These are phyloP conservation scores for Falciphora oryzae DNA, from an alignment of 2,329 filamentous ascomycete genomes.

Conservation along the genomic window DNA sequence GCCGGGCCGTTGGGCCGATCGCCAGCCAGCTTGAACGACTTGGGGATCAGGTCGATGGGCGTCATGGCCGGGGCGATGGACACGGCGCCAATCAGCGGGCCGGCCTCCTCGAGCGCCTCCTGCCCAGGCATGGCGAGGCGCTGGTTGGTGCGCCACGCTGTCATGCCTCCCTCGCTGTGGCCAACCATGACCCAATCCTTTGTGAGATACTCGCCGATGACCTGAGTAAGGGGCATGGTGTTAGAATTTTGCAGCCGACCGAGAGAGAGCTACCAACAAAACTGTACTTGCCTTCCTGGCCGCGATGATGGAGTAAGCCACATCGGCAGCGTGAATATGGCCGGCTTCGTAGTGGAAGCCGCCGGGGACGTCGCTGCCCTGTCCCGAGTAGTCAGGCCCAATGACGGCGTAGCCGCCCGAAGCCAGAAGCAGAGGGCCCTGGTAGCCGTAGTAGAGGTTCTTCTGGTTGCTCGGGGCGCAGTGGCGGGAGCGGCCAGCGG, in stretches of 20 bases:
- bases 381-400: conserved; percentile 11
- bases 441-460: conserved; percentile 19
- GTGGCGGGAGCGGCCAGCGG: conserved; percentile 16
- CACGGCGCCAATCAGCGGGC: conserved; percentile 14
- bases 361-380: conserved; percentile 16
- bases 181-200: conserved; percentile 20
- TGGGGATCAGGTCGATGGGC: conserved; percentile 13
- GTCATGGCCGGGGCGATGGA: conserved; percentile 14
- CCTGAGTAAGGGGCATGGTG: background rate
- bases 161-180: conserved; percentile 21
- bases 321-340: conserved; percentile 17
- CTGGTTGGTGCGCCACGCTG: conserved; percentile 21
- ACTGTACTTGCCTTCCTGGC: conserved; percentile 11
- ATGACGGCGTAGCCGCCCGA: conserved; percentile 12
- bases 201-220: conserved; percentile 11
- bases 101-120: conserved; percentile 11
- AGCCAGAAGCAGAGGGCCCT: conserved; percentile 17
- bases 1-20: conserved; percentile 11
- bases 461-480: conserved; percentile 21
- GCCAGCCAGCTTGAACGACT: conserved; percentile 10
- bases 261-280: too few species aligned
- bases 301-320: conserved; percentile 14
- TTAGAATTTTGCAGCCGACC: background rate
- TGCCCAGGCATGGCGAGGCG: conserved; percentile 15
- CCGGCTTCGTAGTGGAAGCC: conserved; percentile 19